Conservation (phyloP, 257 asterid genomes). For the Ballota nigra region DNA sequence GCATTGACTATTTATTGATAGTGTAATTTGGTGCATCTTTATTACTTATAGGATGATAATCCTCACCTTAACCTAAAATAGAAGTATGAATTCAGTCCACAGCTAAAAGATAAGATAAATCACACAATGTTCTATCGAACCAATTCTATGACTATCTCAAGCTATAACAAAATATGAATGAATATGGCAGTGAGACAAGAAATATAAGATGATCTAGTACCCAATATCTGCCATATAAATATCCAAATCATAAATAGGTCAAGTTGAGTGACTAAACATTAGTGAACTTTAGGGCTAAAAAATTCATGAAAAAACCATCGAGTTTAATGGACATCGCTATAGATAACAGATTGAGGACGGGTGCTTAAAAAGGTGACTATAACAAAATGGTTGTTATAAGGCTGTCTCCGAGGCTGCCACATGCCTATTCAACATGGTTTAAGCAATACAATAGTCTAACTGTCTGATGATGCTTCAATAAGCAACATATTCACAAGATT, state of each 20-base stretch:
- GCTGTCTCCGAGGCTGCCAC: neutral
- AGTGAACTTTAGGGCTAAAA: neutral
- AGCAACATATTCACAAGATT: neutral
- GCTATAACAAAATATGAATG: neutral
- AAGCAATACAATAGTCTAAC: neutral
- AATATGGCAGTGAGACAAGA: neutral
- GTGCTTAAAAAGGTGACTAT: neutral
- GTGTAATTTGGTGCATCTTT: neutral
- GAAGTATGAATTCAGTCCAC: neutral
- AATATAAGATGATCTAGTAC: neutral
- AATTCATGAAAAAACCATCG: neutral
- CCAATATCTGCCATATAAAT: neutral
- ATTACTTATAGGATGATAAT: neutral
- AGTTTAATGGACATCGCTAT: neutral
- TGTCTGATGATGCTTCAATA: neutral
- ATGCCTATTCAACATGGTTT: neutral
- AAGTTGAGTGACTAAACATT: slow-evolving; percentile 2
- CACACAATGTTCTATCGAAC: neutral
- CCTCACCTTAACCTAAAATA: neutral
- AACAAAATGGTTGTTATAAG: neutral
- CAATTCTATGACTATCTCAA: neutral
- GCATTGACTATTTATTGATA: neutral
- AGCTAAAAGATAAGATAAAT: neutral
- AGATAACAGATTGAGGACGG: neutral
- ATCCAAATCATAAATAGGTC: neutral